These are phyloP conservation scores for Leavenworthia alabamica DNA, from an alignment of 345 rosid species.

Conservation along the genomic window DNA sequence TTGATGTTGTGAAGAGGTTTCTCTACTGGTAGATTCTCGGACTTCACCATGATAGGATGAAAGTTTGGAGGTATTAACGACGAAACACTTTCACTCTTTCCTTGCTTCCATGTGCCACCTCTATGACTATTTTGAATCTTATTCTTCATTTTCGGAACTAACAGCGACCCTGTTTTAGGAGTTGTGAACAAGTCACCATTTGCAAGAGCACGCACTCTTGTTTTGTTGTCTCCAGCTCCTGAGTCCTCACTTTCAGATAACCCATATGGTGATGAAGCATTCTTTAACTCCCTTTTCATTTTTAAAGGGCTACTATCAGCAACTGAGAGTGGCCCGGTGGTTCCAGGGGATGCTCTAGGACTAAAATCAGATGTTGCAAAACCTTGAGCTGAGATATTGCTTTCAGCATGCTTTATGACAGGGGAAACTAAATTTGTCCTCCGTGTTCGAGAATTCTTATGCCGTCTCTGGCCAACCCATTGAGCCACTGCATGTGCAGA, in stretches of 20 bases:
- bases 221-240: conserved; percentile 64
- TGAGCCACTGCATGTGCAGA: conserved; percentile 76
- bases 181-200: conserved; percentile 44
- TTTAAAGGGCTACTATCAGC: conserved; percentile 42
- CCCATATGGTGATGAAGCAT: conserved; percentile 58
- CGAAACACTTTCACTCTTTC: conserved; percentile 60
- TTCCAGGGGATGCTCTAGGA: conserved; percentile 49
- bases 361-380: conserved; percentile 50
- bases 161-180: conserved; percentile 46
- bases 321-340: conserved; percentile 41
- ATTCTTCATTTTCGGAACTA: conserved; percentile 50
- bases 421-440: conserved; percentile 75
- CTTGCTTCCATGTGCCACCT: conserved; percentile 68
- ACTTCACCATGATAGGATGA: conserved; percentile 53
- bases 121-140: conserved; percentile 51
- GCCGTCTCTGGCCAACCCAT: conserved; percentile 93
- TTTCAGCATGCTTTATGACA: conserved; percentile 47
- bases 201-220: conserved; percentile 52
- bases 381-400: conserved; percentile 50
- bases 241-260: conserved; percentile 85
- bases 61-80: conserved; percentile 45
- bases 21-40: conserved; percentile 43
- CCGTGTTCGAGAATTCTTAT: conserved; percentile 77
- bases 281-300: conserved; percentile 53
- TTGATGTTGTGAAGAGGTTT: conserved; percentile 59